Evolutionary conservation across 257 asterid species (phyloP).

Genomic region (Cinchona pubescens): DNA sequence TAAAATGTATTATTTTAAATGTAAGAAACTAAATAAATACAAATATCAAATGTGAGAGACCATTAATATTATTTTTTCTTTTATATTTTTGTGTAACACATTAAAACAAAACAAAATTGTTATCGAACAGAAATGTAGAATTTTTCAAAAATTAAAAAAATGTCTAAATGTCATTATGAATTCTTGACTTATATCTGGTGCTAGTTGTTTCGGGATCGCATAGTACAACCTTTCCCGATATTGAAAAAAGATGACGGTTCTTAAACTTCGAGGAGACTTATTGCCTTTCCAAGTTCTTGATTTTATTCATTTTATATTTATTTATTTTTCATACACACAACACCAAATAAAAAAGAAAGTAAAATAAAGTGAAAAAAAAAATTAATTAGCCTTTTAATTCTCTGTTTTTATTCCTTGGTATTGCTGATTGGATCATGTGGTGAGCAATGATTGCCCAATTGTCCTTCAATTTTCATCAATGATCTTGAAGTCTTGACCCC

Average conservation of each 20-base stretch:
- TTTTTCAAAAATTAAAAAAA: too few species aligned
- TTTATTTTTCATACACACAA: not conserved
- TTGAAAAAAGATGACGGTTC: not conserved
- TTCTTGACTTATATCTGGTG: not conserved
- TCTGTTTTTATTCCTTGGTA: not conserved
- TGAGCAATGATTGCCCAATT: not conserved
- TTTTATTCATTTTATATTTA: too few species aligned
- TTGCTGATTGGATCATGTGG: not conserved
- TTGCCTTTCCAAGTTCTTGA: not conserved
- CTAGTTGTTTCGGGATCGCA: not conserved
- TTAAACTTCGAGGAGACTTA: not conserved
- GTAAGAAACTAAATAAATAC: too few species aligned
- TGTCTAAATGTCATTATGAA: too few species aligned
- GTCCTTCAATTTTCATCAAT: not conserved
- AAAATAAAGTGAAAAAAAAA: not conserved
- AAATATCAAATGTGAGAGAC: too few species aligned
- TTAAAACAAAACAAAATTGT: too few species aligned
- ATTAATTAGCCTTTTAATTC: not conserved
- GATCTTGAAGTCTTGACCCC: constrained; percentile 1
- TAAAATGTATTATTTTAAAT: too few species aligned
- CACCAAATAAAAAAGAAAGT: not conserved
- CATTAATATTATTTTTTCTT: too few species aligned
- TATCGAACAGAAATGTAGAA: too few species aligned
- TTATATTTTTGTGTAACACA: too few species aligned
- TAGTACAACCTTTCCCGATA: too few species aligned